Percentiles rank a stretch among this genome's conserved stretches.
Conservation (phyloP, 139 green algal species). For the Chlamydomonas schloesseri region DNA sequence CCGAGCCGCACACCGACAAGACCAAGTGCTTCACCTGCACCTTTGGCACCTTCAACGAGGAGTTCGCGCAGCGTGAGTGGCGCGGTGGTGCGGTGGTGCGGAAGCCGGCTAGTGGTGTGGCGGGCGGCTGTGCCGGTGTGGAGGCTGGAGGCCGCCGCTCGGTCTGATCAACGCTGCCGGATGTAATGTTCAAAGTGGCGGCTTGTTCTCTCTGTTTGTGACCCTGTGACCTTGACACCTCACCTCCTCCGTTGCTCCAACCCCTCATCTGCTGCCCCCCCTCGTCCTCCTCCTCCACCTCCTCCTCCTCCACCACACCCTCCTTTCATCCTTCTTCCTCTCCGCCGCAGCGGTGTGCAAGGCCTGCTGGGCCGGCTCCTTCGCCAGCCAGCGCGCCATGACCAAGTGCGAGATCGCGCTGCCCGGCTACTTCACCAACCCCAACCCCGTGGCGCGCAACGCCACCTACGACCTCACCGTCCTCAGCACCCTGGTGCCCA, state of each 20-base stretch:
- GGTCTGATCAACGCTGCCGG: no score
- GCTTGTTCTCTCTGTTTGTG: no score
- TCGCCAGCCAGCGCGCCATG: conserved; percentile 11
- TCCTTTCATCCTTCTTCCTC: no score
- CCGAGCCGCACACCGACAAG: neutral
- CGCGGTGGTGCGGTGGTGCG: no score
- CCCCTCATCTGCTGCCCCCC: no score
- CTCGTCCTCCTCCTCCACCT: no score
- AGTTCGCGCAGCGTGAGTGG: conserved; percentile 29
- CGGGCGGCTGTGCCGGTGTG: no score
- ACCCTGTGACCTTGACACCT: no score
- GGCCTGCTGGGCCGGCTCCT: conserved; percentile 32
- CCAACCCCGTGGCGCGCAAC: neutral
- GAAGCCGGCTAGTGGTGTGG: no score
- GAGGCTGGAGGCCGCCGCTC: no score
- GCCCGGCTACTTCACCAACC: conserved; percentile 35
- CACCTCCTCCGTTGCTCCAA: no score
- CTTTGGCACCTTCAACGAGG: conserved; percentile 20
- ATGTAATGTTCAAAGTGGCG: no score
- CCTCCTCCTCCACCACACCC: neutral
- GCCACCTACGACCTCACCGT: conserved; percentile 4
- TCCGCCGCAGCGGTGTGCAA: conserved; percentile 29
- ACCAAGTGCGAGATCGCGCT: conserved; percentile 2
- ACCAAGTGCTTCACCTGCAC: conserved; percentile 17
- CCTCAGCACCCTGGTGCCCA: neutral